Conservation (phyloP, 495 filamentous ascomycete species). For the Oidiodendron maius region DNA sequence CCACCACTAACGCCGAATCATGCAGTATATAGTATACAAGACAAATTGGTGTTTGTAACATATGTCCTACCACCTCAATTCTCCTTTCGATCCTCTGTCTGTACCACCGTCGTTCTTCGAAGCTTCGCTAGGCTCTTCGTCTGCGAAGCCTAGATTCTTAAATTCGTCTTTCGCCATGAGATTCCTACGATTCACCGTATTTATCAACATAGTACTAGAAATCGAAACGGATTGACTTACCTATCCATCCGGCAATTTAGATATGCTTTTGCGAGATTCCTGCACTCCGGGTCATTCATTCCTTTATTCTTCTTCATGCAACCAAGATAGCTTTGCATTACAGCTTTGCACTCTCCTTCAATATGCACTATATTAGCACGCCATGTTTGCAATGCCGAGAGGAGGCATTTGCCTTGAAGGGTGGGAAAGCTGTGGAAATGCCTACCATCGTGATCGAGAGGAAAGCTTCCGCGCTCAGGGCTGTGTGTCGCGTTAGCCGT, state of each 20-base stretch:
- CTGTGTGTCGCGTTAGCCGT: slow-evolving; percentile 34
- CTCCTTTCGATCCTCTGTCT: slow-evolving; percentile 35
- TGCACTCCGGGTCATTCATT: slow-evolving; percentile 79
- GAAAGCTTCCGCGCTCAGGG: slow-evolving; percentile 92
- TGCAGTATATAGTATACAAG: background rate
- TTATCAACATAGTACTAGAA: background rate
- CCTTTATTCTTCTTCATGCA: slow-evolving; percentile 80
- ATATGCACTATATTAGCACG: background rate
- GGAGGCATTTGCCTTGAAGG: background rate
- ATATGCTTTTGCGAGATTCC: slow-evolving; percentile 80
- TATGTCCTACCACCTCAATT: slow-evolving; percentile 34
- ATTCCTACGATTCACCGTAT: slow-evolving; percentile 64
- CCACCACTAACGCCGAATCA: background rate
- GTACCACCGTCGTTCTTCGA: slow-evolving; percentile 4
- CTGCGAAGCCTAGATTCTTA: slow-evolving; percentile 80
- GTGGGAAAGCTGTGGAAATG: slow-evolving; percentile 1
- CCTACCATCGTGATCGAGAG: slow-evolving; percentile 89
- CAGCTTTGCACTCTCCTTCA: slow-evolving; percentile 83
- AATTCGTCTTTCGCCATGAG: slow-evolving; percentile 94
- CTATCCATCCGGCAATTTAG: slow-evolving; percentile 89
- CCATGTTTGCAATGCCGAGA: background rate
- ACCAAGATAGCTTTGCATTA: slow-evolving; percentile 75
- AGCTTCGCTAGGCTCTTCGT: slow-evolving; percentile 30
- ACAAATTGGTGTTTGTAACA: background rate
- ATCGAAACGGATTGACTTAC: slow-evolving; percentile 43